A percentile compares a stretch with the other conserved stretches of the same genome.
These are phyloP conservation scores for Schwanniomyces vanrijiae DNA, from an alignment of 805 yeast genomes.

Conservation along the genomic window DNA sequence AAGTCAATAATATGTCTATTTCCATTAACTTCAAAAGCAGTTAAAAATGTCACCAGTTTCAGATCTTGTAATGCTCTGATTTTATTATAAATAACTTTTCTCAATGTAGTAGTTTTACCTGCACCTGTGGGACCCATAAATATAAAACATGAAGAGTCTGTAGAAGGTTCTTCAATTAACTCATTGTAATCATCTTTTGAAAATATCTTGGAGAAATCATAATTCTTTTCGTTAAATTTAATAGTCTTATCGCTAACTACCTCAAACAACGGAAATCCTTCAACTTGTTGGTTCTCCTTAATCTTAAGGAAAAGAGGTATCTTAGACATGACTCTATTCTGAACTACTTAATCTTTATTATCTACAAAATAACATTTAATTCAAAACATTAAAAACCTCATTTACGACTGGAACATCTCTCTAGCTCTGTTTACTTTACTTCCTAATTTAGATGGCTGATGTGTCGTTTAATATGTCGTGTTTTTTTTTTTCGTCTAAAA, in stretches of 20 bases:
- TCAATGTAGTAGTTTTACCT: conserved; percentile 32
- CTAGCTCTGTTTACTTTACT: neutral
- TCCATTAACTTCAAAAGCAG: conserved; percentile 29
- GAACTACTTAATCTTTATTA: neutral
- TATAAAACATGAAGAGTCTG: conserved; percentile 5
- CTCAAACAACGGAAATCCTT: conserved; percentile 8
- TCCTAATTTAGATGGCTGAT: neutral
- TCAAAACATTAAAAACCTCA: neutral
- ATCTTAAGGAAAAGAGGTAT: conserved; percentile 28
- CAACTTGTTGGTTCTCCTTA: conserved; percentile 12
- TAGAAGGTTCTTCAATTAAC: conserved; percentile 8
- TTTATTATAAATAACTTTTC: conserved; percentile 15
- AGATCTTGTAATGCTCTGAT: conserved; percentile 5
- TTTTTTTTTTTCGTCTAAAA: neutral
- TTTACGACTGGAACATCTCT: neutral
- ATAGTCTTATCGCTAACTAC: conserved; percentile 13
- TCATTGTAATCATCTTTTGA: conserved; percentile 7
- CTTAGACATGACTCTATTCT: conserved; percentile 1
- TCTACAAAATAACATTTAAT: neutral
- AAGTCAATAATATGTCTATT: conserved; percentile 26
- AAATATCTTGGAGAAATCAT: conserved; percentile 22
- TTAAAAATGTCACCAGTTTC: conserved; percentile 11
- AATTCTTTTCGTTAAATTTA: conserved; percentile 16
- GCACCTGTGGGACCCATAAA: conserved; percentile 31
- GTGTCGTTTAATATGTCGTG: neutral